Evolutionary conservation across 768 basidiomycete species (phyloP), one percentile per base, ranked within the genome.

Genomic region (Pholiota conissans): DNA sequence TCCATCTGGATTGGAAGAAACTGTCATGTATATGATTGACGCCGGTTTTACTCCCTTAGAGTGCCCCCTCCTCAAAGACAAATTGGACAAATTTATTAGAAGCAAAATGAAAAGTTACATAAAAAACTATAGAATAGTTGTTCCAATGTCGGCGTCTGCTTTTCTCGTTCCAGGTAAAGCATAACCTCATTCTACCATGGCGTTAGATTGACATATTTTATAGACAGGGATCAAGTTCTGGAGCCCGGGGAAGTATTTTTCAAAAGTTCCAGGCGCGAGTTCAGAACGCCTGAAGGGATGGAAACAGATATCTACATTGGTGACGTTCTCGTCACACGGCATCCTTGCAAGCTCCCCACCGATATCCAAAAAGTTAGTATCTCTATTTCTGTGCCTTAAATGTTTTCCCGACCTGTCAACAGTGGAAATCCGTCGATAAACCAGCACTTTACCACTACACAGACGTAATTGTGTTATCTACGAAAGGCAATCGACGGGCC

Each of bases 291-390:
- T 6, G 76, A 83, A 61, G 84, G 80, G 1, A 66, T 74, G 0
- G 68, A 71, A 27, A 80, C 79, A 0, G 81, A 87, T 57, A 73
- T 80, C 14, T 63, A 86, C 2, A 45, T 79, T 14, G 86, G 87
- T 0, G 80, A 84, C 61, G 82, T 87, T 9, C 66, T 90, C 59
- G 70, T 89, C 10, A 84, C 84, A 2, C 73, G 87, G 22, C 78
- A 85, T 66, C 88, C 88, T n/a, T 89, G 87, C 69, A 88, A 87
- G 60, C 69, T 89, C 0, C 86, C 87, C 1, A 84, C 81, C 0
- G 88, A 90, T 67, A 76, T 82, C 0, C 84, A 84, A 61, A 88
- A 85, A 74, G 86, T 85, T 60, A 22, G 70, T 45, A 45, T 22
- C 9, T 26, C 18, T 8, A 24, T 6, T 18, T 20, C 20, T 24